phyloP scores from a whole-genome alignment of 106 monocot genomes.

The Ottelia alismoides region DNA sequence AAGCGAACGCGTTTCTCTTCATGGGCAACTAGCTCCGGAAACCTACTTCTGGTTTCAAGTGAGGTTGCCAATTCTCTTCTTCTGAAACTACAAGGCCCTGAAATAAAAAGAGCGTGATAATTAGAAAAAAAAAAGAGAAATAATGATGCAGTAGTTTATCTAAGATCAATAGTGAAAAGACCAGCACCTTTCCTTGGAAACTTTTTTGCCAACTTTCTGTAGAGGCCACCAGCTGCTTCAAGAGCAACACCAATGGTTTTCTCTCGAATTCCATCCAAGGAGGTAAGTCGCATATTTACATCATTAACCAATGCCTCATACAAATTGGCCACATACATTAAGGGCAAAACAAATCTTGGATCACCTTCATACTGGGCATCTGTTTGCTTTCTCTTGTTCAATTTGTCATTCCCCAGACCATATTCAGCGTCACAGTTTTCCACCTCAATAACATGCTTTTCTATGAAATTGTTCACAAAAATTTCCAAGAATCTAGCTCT shows the following conservation, averaged over 20 bases:
- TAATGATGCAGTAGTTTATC: too few relatives aligned
- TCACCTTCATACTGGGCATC: constrained; percentile 85
- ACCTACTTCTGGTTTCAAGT: constrained; percentile 74
- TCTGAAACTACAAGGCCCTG: constrained; percentile 74
- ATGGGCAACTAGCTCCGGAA: constrained; percentile 84
- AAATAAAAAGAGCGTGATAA: background rate
- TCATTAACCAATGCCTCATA: constrained; percentile 89
- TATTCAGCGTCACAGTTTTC: constrained; percentile 29
- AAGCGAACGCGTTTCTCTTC: constrained; percentile 95
- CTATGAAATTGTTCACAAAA: constrained; percentile 71
- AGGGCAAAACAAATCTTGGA: constrained; percentile 67
- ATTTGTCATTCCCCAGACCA: constrained; percentile 42
- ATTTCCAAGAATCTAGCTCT: constrained; percentile 76
- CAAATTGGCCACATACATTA: constrained; percentile 98
- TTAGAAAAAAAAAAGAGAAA: too few relatives aligned
- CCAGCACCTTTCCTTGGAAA: constrained; percentile 87
- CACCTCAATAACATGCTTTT: constrained; percentile 59
- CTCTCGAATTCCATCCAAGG: constrained; percentile 65
- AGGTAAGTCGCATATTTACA: constrained; percentile 56
- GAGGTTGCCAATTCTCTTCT: constrained; percentile 95
- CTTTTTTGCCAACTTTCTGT: constrained; percentile 74
- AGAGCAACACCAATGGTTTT: constrained; percentile 93
- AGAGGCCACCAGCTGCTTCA: constrained; percentile 93
- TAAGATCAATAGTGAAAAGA: too few relatives aligned
- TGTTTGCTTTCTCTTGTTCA: constrained; percentile 57